A percentile compares a stretch with the other conserved stretches of the same genome.
Evolutionary conservation across 768 basidiomycete genomes (phyloP).

Genomic region (Pholiota conissans): DNA sequence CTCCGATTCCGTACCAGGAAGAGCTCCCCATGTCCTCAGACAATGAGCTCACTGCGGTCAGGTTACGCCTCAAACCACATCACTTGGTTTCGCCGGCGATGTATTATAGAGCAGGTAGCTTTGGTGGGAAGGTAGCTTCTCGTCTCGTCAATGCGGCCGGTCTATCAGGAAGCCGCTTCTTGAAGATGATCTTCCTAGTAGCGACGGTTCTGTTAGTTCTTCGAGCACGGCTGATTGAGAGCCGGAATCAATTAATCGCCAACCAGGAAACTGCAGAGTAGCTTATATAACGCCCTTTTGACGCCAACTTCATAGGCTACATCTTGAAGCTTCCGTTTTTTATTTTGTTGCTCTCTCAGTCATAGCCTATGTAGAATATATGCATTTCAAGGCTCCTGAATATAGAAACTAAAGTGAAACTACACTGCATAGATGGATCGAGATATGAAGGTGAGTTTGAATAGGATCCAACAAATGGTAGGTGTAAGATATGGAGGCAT

Average conservation of each 20-base stretch:
- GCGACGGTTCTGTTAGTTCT: conserved; percentile 24
- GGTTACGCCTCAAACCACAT: conserved; percentile 70
- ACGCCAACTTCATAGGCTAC: too few relatives aligned
- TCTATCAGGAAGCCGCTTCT: conserved; percentile 11
- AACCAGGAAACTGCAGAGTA: conserved; percentile 26
- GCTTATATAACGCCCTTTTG: too few relatives aligned
- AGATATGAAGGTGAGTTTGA: too few relatives aligned
- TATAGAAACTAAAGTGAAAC: too few relatives aligned
- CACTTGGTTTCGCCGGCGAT: conserved; percentile 64
- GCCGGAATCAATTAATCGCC: conserved; percentile 27
- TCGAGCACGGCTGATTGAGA: conserved; percentile 14
- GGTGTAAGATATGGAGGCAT: too few relatives aligned
- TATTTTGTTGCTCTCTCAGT: background rate
- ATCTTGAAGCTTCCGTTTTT: background rate
- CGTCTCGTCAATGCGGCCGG: background rate
- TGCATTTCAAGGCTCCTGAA: background rate
- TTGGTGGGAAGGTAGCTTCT: background rate
- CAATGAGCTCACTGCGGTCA: conserved; percentile 64
- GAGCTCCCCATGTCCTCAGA: conserved; percentile 52
- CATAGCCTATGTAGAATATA: background rate
- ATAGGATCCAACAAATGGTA: too few relatives aligned
- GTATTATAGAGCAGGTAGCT: conserved; percentile 5
- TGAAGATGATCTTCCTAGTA: conserved; percentile 18
- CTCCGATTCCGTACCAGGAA: conserved; percentile 14
- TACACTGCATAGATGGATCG: too few relatives aligned